Conservation (phyloP, 116 monocot species). For the Posidonia oceanica region DNA sequence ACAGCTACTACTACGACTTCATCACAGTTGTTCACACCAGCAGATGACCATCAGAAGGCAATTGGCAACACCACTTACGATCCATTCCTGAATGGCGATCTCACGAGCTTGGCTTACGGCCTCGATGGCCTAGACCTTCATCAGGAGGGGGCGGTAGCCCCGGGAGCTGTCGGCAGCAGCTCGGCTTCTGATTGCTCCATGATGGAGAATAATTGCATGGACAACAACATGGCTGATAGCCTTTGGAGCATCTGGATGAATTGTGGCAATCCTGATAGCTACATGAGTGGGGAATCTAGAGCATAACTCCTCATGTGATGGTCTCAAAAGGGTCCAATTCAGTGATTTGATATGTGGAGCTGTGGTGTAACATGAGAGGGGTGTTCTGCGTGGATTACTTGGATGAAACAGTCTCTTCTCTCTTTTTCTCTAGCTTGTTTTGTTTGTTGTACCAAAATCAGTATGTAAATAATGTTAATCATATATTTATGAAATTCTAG, state of each 20-base stretch:
- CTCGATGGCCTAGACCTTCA: conserved; percentile 1
- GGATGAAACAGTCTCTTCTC: background rate
- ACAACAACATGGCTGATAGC: background rate
- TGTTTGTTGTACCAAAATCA: background rate
- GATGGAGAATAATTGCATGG: background rate
- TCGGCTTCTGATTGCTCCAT: conserved; percentile 6
- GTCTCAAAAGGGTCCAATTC: background rate
- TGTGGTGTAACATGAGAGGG: background rate
- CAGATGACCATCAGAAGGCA: background rate
- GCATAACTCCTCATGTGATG: background rate
- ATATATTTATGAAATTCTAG: too few relatives aligned
- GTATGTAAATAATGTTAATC: background rate
- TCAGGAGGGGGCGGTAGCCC: background rate
- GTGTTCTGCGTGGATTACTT: background rate
- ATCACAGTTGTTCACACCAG: background rate
- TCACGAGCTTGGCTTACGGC: background rate
- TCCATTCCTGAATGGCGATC: background rate
- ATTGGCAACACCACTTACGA: background rate
- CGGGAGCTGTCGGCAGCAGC: background rate
- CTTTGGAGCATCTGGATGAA: conserved; percentile 40
- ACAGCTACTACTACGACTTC: background rate
- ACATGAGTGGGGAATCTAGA: conserved; percentile 15
- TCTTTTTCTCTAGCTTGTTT: background rate
- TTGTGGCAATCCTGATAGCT: conserved; percentile 21
- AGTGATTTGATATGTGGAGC: background rate